Conservation (phyloP, 768 basidiomycete genomes). For the Kwoniella sp. region DNA sequence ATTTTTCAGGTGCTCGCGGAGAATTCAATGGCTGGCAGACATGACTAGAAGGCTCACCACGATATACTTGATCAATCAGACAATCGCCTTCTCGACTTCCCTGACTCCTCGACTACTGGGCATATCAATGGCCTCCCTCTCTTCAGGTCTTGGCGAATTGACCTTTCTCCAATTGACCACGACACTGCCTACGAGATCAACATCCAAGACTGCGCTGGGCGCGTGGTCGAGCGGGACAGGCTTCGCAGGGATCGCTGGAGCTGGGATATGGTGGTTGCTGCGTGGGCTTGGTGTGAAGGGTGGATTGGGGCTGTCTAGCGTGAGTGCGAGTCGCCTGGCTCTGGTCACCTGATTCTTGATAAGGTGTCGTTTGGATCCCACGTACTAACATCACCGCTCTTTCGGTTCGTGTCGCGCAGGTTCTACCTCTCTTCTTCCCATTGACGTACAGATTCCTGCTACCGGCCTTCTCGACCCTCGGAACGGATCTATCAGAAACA, state of each 20-base stretch:
- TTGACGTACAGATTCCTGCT: slow-evolving; percentile 75
- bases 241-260: slow-evolving; percentile 88
- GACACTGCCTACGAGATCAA: slow-evolving; percentile 38
- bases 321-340: slow-evolving; percentile 20
- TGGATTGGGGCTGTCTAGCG: slow-evolving; percentile 69
- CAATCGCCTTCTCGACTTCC: slow-evolving; percentile 72
- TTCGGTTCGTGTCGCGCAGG: slow-evolving; percentile 57
- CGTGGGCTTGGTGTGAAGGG: slow-evolving; percentile 77
- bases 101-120: slow-evolving; percentile 74
- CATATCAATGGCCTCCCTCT: slow-evolving; percentile 80
- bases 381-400: too few species aligned
- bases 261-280: slow-evolving; percentile 92
- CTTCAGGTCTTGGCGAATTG: slow-evolving; percentile 89
- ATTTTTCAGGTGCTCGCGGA: too few species aligned
- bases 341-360: too few species aligned
- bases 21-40: too few species aligned
- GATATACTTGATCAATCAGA: slow-evolving; percentile 58
- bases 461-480: slow-evolving; percentile 64
- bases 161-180: slow-evolving; percentile 89
- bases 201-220: slow-evolving; percentile 75
- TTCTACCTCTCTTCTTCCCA: slow-evolving; percentile 80
- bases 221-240: slow-evolving; percentile 96
- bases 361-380: too few species aligned
- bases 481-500: slow-evolving; percentile 2
- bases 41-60: neutral